A percentile compares a stretch with the other conserved stretches of the same genome.
phyloP scores from a whole-genome alignment of 345 rosid species.

The Populus alba region DNA sequence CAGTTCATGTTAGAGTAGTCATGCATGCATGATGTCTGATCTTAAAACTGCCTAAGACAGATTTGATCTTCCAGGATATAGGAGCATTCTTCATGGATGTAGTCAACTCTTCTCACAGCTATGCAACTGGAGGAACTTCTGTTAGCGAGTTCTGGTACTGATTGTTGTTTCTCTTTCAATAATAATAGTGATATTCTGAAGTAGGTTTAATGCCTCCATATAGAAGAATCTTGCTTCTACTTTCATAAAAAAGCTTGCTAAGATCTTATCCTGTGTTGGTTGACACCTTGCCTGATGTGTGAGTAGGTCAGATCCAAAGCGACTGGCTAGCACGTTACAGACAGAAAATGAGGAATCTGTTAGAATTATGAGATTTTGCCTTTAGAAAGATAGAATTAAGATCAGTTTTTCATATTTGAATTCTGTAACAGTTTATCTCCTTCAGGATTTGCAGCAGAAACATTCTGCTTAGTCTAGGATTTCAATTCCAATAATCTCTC shows the following conservation, averaged over 20 bases:
- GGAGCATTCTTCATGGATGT: conserved; percentile 76
- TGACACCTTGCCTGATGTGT: conserved; percentile 12
- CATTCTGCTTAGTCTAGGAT: too few relatives aligned
- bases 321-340: conserved; percentile 56
- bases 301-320: conserved; percentile 77
- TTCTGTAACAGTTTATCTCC: too few relatives aligned
- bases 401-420: too few relatives aligned
- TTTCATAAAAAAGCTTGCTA: not conserved
- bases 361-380: too few relatives aligned
- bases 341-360: conserved; percentile 89
- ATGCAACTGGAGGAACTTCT: conserved; percentile 94
- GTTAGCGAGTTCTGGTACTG: conserved; percentile 74
- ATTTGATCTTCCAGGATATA: conserved; percentile 49
- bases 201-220: not conserved
- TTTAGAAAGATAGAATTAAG: too few relatives aligned
- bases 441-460: too few relatives aligned
- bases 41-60: not conserved
- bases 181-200: not conserved
- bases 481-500: too few relatives aligned
- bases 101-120: conserved; percentile 82
- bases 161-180: not conserved
- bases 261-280: not conserved
- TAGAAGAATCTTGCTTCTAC: not conserved
- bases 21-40: not conserved
- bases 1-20: not conserved